phyloP scores from a whole-genome alignment of 257 asterid species.

The Solanum virginianum region DNA sequence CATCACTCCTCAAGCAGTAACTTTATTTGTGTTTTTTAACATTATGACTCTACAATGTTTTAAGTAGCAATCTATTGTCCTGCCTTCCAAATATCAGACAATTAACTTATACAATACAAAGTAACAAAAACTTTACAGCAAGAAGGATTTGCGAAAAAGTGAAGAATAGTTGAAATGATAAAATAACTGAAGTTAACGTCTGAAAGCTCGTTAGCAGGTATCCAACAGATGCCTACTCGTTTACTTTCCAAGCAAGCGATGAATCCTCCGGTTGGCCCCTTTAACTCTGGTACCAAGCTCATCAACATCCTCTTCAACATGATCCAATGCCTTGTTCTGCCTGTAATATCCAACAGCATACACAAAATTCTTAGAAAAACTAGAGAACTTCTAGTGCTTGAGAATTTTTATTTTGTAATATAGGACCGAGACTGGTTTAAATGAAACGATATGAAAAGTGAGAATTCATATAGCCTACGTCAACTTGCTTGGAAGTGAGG shows the following conservation, averaged over 20 bases:
- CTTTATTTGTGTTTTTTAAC: background rate
- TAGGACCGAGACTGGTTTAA: background rate
- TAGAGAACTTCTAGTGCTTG: background rate
- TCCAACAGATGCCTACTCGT: background rate
- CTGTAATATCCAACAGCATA: slow-evolving; percentile 7
- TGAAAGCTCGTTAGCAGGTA: background rate
- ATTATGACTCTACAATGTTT: background rate
- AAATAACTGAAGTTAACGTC: background rate
- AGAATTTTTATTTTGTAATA: background rate
- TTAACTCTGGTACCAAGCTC: slow-evolving; percentile 20
- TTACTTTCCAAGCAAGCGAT: slow-evolving; percentile 33
- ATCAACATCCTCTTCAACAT: slow-evolving; percentile 19
- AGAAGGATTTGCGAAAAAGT: background rate
- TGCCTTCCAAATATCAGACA: background rate
- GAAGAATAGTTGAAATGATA: background rate
- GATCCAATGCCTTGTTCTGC: slow-evolving; percentile 17
- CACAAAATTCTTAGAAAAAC: background rate
- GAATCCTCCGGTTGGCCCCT: slow-evolving; percentile 23
- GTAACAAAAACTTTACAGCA: background rate
- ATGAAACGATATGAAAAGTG: background rate
- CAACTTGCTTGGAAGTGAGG: background rate
- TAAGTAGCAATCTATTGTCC: background rate
- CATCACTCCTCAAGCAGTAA: background rate
- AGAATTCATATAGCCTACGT: background rate
- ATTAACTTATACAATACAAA: background rate